Conservation (phyloP, 2,329 filamentous ascomycete genomes). For the Ciborinia camelliae region DNA sequence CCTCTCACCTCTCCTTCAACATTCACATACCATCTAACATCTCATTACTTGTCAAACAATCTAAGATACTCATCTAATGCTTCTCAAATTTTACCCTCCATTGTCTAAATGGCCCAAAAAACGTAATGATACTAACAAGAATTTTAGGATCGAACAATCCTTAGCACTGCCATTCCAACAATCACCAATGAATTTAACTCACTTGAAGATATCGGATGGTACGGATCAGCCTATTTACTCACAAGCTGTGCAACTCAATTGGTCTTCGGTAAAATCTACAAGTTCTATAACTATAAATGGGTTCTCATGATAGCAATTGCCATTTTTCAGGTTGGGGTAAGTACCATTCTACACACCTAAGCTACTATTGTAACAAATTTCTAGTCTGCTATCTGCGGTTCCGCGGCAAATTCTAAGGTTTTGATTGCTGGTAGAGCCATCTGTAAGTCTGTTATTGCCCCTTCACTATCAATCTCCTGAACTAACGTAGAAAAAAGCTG, state of each 20-base stretch:
- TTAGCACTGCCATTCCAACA: slow-evolving; percentile 41
- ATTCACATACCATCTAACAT: neutral
- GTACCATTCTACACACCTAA: slow-evolving; percentile 7
- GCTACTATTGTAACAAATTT: neutral
- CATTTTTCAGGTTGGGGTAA: slow-evolving; percentile 38
- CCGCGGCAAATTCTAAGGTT: slow-evolving; percentile 36
- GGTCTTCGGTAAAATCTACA: slow-evolving; percentile 36
- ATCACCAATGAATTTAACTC: slow-evolving; percentile 42
- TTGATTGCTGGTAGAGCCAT: slow-evolving; percentile 40
- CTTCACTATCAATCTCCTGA: neutral
- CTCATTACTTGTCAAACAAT: neutral
- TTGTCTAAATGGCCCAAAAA: neutral
- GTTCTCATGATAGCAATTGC: slow-evolving; percentile 33
- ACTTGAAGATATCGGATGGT: slow-evolving; percentile 46
- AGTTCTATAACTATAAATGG: slow-evolving; percentile 36
- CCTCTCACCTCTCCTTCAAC: neutral
- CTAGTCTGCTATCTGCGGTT: slow-evolving; percentile 37
- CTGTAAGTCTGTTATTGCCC: slow-evolving; percentile 21
- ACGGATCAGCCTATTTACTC: slow-evolving; percentile 42
- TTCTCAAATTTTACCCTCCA: neutral
- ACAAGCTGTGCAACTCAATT: slow-evolving; percentile 35
- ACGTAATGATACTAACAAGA: neutral
- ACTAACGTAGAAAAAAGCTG: slow-evolving; percentile 22
- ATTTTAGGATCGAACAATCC: slow-evolving; percentile 38
- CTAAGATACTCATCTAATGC: neutral